These are phyloP conservation scores for Pseudocercospora ulei DNA, from an alignment of 2,329 filamentous ascomycete genomes.

Conservation along the genomic window DNA sequence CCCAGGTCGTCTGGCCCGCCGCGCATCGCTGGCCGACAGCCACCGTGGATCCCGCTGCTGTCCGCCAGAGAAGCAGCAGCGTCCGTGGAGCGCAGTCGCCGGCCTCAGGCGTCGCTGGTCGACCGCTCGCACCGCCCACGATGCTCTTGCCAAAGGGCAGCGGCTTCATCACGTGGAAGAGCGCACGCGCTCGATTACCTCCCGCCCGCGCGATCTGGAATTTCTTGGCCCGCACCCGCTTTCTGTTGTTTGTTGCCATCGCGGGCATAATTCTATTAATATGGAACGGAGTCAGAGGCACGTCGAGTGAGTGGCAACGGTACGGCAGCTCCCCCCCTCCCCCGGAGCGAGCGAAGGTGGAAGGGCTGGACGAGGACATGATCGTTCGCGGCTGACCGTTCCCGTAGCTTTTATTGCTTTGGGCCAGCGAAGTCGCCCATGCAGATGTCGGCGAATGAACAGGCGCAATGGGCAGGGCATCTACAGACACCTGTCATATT, in stretches of 20 bases:
- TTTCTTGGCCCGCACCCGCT: constrained; percentile 65
- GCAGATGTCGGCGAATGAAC: constrained; percentile 87
- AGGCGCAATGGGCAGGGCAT: constrained; percentile 78
- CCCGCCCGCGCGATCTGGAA: constrained; percentile 55
- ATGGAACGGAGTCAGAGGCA: constrained; percentile 76
- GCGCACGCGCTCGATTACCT: constrained; percentile 67
- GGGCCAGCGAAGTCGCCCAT: constrained; percentile 91
- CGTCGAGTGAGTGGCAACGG: constrained; percentile 84
- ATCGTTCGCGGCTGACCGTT: no score
- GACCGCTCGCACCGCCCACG: constrained; percentile 17
- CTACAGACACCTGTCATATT: constrained; percentile 88
- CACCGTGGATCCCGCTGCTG: constrained; percentile 17
- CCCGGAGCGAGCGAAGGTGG: no score
- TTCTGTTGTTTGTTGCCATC: constrained; percentile 63
- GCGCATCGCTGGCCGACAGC: neutral
- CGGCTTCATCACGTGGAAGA: constrained; percentile 83
- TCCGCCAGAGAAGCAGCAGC: constrained; percentile 18
- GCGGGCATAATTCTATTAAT: constrained; percentile 64
- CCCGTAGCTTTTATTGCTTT: constrained; percentile 84
- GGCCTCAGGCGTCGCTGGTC: constrained; percentile 10
- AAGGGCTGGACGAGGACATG: no score
- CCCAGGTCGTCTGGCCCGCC: neutral
- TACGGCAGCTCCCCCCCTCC: constrained; percentile 45
- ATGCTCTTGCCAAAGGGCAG: constrained; percentile 91
- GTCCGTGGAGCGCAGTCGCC: constrained; percentile 14